Base-by-base conservation (phyloP, 345 rosid species). In the Eucalyptus viminalis region DNA sequence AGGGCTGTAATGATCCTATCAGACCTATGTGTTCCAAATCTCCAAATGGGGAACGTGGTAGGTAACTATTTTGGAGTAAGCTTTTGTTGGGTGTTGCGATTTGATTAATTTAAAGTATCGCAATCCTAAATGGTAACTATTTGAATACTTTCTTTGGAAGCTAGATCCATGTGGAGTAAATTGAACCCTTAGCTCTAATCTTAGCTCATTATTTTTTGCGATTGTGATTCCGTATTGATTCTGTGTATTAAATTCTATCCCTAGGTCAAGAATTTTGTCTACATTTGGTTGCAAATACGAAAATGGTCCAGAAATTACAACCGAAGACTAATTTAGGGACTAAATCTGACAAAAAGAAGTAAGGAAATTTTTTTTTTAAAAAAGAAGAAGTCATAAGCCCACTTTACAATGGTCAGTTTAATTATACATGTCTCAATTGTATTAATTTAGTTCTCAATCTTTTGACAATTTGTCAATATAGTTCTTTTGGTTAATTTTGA, bases 341-440 rank as follows among this genome's bases (percentile, higher is more conserved):
- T 37, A 19, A 72, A 72, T 72, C 0, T 72, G 25, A 72, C 37
- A 65, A 65, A 65, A n/a, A 0, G 8, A 65, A 29, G 2, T 65
- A 29, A 12, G 19, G 9, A 65, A 65, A n/a, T n/a, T n/a, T n/a
- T n/a, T n/a, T n/a, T n/a, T n/a, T n/a, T n/a, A 17, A 1, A 51
- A 2, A 7, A 17, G 7, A 17, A 1, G 7, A 2, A 53, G 24
- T 65, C 19, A 6, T 65, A 13, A n/a, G 16, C 19, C 17, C 7
- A n/a, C 1, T 65, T 3, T n/a, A 14, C 3, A 2, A 0, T 14
- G 37, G 21, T 7, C 1, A n/a, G 2, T 14, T 65, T 15, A 65
- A 7, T 14, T 1, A 65, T 65, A 65, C 3, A 65, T 7, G 12
- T 56, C 3, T 22, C 5, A 21, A 1, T 56, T 56, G 13, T 56